A percentile compares a stretch with the other conserved stretches of the same genome.
These are phyloP conservation scores for Dictyostelium intermedium DNA, from an alignment of 78 protist genomes.

Conservation along the genomic window DNA sequence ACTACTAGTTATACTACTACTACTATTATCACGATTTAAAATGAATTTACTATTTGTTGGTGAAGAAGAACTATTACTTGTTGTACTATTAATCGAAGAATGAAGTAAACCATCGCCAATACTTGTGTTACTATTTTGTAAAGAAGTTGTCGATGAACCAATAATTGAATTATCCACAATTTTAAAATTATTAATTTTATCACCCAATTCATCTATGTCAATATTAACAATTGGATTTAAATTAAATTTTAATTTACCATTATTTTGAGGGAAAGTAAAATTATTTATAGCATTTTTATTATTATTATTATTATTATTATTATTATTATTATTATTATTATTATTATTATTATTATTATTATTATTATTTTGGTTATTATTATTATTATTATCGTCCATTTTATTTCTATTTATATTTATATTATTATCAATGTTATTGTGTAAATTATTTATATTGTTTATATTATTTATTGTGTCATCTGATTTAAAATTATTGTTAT, in stretches of 20 bases:
- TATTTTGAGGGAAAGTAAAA: neutral
- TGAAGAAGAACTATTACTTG: neutral
- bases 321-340: neutral
- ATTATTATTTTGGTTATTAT: neutral
- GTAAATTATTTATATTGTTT: neutral
- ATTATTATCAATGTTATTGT: neutral
- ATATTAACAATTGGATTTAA: neutral
- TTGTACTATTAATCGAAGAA: neutral
- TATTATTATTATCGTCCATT: neutral
- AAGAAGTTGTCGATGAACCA: neutral
- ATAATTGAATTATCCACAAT: conserved; percentile 22
- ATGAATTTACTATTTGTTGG: neutral
- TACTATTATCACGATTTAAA: neutral
- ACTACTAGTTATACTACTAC: neutral
- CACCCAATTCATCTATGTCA: conserved; percentile 14
- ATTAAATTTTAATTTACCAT: neutral
- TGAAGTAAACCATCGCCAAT: neutral
- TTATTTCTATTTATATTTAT: neutral
- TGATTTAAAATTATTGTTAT: neutral
- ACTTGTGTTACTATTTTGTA: neutral
- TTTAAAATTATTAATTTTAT: conserved; percentile 13
- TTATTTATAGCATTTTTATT: neutral
- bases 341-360: neutral
- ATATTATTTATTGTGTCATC: neutral
- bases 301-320: neutral